Evolutionary conservation across 2,329 filamentous ascomycete genomes (phyloP).

Genomic region (Simplicillium sp.): DNA sequence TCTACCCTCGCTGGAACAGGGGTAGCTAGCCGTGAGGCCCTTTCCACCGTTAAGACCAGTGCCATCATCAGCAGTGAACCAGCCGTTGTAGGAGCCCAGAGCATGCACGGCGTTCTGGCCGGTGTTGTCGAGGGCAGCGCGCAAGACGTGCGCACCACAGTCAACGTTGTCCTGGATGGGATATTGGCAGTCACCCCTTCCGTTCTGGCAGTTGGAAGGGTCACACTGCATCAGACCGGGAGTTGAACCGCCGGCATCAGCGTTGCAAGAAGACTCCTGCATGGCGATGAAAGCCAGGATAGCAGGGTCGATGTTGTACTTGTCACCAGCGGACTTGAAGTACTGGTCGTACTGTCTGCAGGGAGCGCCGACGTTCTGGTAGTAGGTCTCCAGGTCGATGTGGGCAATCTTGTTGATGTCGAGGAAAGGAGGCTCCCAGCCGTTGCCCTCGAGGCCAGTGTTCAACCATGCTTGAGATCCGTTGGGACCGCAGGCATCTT

Average conservation of each 20-base stretch:
- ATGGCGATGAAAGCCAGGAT: slow-evolving; percentile 24
- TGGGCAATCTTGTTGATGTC: slow-evolving; percentile 17
- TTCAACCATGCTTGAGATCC: slow-evolving; percentile 20
- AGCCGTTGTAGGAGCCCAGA: slow-evolving; percentile 24
- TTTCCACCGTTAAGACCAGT: slow-evolving; percentile 16
- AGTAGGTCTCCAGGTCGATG: slow-evolving; percentile 16
- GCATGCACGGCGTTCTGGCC: slow-evolving; percentile 20
- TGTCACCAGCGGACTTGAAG: slow-evolving; percentile 18
- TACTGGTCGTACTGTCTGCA: slow-evolving; percentile 23
- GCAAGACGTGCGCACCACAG: slow-evolving; percentile 21
- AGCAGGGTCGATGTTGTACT: slow-evolving; percentile 22
- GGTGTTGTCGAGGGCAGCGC: slow-evolving; percentile 12
- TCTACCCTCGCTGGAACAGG: slow-evolving; percentile 13
- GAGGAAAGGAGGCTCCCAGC: slow-evolving; percentile 24
- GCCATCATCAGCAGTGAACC: slow-evolving; percentile 19
- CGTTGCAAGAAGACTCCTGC: slow-evolving; percentile 25
- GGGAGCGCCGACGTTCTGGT: slow-evolving; percentile 12
- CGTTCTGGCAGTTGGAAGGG: slow-evolving; percentile 22
- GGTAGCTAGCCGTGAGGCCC: slow-evolving; percentile 16
- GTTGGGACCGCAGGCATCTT: slow-evolving; percentile 12
- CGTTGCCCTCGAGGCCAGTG: slow-evolving; percentile 14
- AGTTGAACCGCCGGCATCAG: slow-evolving; percentile 19
- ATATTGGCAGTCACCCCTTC: slow-evolving; percentile 16
- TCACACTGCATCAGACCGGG: slow-evolving; percentile 25
- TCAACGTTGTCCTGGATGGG: slow-evolving; percentile 23